Conservation (phyloP, 192 early-diverging fungal species). For the Rhizoclosmatium globosum region DNA sequence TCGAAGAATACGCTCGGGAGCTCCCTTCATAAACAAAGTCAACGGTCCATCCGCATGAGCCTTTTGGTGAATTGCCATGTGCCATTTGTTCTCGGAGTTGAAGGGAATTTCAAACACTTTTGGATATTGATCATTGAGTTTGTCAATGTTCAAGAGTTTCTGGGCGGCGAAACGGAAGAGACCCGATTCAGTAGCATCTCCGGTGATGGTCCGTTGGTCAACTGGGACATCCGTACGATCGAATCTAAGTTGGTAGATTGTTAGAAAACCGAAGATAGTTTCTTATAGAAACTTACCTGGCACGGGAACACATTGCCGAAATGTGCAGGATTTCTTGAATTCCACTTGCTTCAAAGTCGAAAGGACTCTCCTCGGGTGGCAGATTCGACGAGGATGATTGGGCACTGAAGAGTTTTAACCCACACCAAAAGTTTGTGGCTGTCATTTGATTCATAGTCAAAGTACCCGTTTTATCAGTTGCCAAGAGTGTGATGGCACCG, state of each 20-base stretch:
- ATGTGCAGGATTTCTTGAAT: constrained; percentile 81
- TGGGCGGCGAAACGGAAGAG: constrained; percentile 82
- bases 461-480: constrained; percentile 98
- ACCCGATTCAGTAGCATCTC: constrained; percentile 96
- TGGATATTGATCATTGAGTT: constrained; percentile 65
- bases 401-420: constrained; percentile 67
- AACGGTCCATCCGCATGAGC: constrained; percentile 70
- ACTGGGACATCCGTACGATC: constrained; percentile 90
- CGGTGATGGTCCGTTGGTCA: constrained; percentile 77
- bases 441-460: constrained; percentile 98
- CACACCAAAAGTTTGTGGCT: constrained; percentile 90
- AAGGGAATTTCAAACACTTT: constrained; percentile 97
- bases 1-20: constrained; percentile 90
- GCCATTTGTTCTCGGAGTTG: constrained; percentile 94
- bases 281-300: constrained; percentile 49
- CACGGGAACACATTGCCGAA: constrained; percentile 82
- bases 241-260: constrained; percentile 57
- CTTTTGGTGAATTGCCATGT: constrained; percentile 87
- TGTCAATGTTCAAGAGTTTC: constrained; percentile 79
- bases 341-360: constrained; percentile 63
- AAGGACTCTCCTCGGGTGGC: constrained; percentile 39
- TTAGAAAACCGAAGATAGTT: background rate
- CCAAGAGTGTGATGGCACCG: constrained; percentile 94
- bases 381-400: constrained; percentile 17
- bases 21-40: constrained; percentile 92